Conservation (phyloP, 805 yeast species). For the Ogataea methylovora region DNA sequence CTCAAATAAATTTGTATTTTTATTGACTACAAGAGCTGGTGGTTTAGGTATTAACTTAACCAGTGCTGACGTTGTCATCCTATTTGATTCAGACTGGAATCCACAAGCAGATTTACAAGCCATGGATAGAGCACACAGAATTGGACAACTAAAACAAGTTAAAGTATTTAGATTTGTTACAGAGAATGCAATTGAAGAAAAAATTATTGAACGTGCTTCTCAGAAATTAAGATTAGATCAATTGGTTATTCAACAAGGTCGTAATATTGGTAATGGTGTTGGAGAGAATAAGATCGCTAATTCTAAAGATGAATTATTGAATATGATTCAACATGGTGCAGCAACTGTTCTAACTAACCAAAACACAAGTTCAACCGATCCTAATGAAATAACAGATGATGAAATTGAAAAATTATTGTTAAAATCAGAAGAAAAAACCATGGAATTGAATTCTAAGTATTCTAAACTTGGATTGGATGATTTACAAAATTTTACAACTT, state of each 20-base stretch:
- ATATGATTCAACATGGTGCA: constrained; percentile 83
- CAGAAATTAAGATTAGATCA: constrained; percentile 75
- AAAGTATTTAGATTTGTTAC: constrained; percentile 72
- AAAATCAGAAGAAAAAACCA: constrained; percentile 57
- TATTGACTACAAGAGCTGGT: constrained; percentile 82
- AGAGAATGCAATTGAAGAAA: constrained; percentile 79
- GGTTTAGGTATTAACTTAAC: constrained; percentile 83
- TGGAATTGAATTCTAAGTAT: constrained; percentile 54
- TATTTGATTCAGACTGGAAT: constrained; percentile 82
- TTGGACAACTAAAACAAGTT: constrained; percentile 81
- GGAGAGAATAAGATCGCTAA: constrained; percentile 30
- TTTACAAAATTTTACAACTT: constrained; percentile 62
- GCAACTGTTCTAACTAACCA: constrained; percentile 44
- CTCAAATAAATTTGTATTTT: constrained; percentile 62
- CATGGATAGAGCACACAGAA: constrained; percentile 86
- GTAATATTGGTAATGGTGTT: constrained; percentile 17
- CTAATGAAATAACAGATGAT: constrained; percentile 35
- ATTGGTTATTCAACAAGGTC: constrained; percentile 74
- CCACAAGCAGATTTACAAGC: constrained; percentile 88
- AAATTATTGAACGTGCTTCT: constrained; percentile 73
- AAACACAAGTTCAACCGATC: constrained; percentile 17
- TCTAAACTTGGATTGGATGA: constrained; percentile 68
- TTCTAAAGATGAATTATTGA: constrained; percentile 64
- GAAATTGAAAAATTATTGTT: constrained; percentile 57
- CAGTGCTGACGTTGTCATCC: constrained; percentile 68